phyloP scores from a whole-genome alignment of 2,329 filamentous ascomycete genomes.

The Phaeosphaeria sp. region DNA sequence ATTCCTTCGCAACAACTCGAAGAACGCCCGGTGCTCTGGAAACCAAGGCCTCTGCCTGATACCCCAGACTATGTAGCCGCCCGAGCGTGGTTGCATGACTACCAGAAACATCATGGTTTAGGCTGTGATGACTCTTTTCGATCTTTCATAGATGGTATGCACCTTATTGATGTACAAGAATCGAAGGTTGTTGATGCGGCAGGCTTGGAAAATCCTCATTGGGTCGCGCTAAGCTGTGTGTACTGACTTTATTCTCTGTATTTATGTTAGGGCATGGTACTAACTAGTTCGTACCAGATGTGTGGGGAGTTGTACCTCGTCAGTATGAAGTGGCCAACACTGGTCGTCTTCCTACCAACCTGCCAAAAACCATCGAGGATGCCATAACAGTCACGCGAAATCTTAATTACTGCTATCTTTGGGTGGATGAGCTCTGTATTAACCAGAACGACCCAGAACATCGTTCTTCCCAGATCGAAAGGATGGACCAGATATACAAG shows the following conservation, averaged over 20 bases:
- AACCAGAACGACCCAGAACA: background rate
- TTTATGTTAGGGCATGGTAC: background rate
- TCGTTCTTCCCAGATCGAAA: background rate
- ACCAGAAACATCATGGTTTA: background rate
- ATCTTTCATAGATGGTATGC: background rate
- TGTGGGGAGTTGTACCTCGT: background rate
- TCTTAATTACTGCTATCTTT: background rate
- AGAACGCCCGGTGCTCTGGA: background rate
- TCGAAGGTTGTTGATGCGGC: background rate
- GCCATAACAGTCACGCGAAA: background rate
- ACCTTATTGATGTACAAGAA: background rate
- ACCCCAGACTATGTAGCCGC: background rate
- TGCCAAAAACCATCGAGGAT: background rate
- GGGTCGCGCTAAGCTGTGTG: background rate
- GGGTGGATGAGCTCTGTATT: background rate
- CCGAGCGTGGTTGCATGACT: background rate
- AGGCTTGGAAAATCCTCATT: background rate
- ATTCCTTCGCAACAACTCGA: background rate
- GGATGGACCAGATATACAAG: conserved; percentile 1
- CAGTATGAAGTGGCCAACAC: background rate
- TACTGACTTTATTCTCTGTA: background rate
- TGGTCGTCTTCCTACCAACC: background rate
- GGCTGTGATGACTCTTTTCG: background rate
- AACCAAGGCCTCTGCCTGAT: background rate
- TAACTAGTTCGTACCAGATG: background rate